Conservation (phyloP, 192 early-diverging fungal species). For the Backusella parvicylindrica region DNA sequence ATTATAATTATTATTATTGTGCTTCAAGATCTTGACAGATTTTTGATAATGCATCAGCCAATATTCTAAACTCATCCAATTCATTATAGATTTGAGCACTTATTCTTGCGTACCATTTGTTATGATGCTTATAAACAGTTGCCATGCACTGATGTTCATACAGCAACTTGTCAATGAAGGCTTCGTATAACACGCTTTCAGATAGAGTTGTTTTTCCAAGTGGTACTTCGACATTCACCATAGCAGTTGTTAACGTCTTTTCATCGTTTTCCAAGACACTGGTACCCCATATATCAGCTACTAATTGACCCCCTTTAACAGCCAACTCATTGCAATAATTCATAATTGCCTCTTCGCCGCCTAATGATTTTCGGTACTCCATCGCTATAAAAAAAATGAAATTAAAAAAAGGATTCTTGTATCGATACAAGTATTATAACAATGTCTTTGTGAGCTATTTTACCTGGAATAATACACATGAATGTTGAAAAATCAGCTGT, state of each 20-base stretch:
- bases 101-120: constrained; percentile 46
- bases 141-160: constrained; percentile 16
- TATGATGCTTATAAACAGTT: constrained; percentile 40
- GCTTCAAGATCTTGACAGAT: constrained; percentile 33
- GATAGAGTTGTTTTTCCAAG: constrained; percentile 25
- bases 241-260: constrained; percentile 37
- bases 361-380: constrained; percentile 47
- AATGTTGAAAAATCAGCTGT: constrained; percentile 34
- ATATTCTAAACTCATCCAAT: constrained; percentile 39
- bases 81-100: constrained; percentile 58
- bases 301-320: constrained; percentile 44
- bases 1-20: background rate
- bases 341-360: constrained; percentile 59
- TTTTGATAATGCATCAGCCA: constrained; percentile 42
- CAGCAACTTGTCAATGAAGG: constrained; percentile 36
- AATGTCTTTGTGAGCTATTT: background rate
- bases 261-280: constrained; percentile 45
- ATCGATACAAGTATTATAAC: background rate
- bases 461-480: constrained; percentile 25
- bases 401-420: background rate
- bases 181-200: constrained; percentile 16
- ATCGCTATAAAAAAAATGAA: constrained; percentile 32
- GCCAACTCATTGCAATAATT: constrained; percentile 51
- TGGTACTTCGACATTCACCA: constrained; percentile 63
- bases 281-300: constrained; percentile 56